Conservation (phyloP, 1,284 basidiomycete species). For the Papiliotrema fonsecae region DNA sequence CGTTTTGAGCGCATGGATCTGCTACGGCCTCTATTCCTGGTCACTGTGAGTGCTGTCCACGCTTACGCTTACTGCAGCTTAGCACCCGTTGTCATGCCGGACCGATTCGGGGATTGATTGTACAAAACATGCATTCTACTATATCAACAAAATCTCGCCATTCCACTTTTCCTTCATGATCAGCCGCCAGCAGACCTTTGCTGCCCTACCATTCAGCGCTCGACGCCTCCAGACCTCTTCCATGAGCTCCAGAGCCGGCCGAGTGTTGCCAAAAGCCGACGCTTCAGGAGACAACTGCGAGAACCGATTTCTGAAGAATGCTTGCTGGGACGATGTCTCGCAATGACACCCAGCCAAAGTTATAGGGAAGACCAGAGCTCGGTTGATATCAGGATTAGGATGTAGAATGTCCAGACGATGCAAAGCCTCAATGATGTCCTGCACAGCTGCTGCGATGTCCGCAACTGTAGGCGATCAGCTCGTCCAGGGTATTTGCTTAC, state of each 20-base stretch:
- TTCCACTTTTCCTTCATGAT: conserved; percentile 22
- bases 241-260: conserved; percentile 57
- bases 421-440: conserved; percentile 44
- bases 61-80: conserved; percentile 45
- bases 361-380: conserved; percentile 57
- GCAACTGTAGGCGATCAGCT: conserved; percentile 8
- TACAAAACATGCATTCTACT: conserved; percentile 3
- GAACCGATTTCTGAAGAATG: conserved; percentile 53
- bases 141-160: conserved; percentile 24
- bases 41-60: conserved; percentile 53
- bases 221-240: conserved; percentile 56
- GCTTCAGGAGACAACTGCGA: conserved; percentile 52
- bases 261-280: conserved; percentile 58
- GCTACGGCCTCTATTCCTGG: conserved; percentile 84
- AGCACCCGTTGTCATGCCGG: conserved; percentile 84
- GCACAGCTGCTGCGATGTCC: conserved; percentile 44
- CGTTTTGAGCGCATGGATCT: conserved; percentile 90
- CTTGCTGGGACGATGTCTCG: conserved; percentile 43
- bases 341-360: conserved; percentile 24
- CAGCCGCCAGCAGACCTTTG: conserved; percentile 16
- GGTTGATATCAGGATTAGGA: conserved; percentile 55
- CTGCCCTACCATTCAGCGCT: conserved; percentile 7
- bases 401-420: conserved; percentile 49
- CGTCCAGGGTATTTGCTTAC: conserved; percentile 10
- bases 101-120: conserved; percentile 44